Percentiles rank a stretch among this genome's conserved stretches.
Conservation (phyloP, 495 filamentous ascomycete genomes). For the Aspergillus bridgeri region DNA sequence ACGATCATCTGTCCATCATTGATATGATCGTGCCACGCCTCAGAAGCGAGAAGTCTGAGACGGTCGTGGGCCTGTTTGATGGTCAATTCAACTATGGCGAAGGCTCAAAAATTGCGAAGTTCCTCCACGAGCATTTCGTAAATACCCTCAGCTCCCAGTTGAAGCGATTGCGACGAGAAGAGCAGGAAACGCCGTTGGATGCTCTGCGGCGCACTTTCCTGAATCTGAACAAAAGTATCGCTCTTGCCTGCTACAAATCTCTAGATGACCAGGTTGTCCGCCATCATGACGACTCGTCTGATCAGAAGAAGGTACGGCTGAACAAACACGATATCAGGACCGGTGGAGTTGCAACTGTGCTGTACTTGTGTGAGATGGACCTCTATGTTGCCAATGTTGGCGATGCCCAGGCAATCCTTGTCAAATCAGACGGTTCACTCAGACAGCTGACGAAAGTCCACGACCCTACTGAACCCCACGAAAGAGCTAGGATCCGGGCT, state of each 20-base stretch:
- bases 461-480: constrained; percentile 78
- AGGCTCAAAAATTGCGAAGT: constrained; percentile 94
- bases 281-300: constrained; percentile 62
- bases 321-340: constrained; percentile 83
- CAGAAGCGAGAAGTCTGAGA: constrained; percentile 87
- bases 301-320: constrained; percentile 59
- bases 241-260: constrained; percentile 77
- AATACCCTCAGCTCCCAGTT: constrained; percentile 80
- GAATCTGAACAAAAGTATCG: constrained; percentile 88
- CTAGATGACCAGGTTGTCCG: constrained; percentile 66
- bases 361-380: constrained; percentile 85
- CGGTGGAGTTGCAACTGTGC: constrained; percentile 86
- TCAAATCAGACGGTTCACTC: constrained; percentile 78
- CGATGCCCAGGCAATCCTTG: constrained; percentile 90
- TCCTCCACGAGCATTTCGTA: constrained; percentile 89
- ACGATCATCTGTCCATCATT: constrained; percentile 94
- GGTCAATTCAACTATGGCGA: constrained; percentile 79
- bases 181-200: constrained; percentile 69
- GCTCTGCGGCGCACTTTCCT: constrained; percentile 86
- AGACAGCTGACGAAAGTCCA: constrained; percentile 84
- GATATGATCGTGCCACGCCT: constrained; percentile 95
- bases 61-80: constrained; percentile 90
- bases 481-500: constrained; percentile 86
- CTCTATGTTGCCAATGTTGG: constrained; percentile 94
- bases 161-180: constrained; percentile 49